Evolutionary conservation across 1,284 basidiomycete species (phyloP).

Genomic region (Heimioporus retisporus): DNA sequence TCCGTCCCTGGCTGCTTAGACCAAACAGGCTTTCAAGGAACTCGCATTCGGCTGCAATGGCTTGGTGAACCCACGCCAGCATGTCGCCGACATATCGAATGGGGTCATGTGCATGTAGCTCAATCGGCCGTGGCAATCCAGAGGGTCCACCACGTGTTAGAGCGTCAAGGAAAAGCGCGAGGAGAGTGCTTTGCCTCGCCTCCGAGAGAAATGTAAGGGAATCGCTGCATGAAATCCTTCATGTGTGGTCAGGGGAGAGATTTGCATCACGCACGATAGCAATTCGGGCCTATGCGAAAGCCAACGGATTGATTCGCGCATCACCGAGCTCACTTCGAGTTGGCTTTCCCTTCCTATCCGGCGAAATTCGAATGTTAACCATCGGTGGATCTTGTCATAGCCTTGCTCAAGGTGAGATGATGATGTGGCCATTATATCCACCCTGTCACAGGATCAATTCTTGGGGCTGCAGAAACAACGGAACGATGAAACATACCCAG

Average conservation of each 20-base stretch:
- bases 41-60: slow-evolving; percentile 95
- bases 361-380: slow-evolving; percentile 89
- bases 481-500: slow-evolving; percentile 67
- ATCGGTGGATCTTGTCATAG: slow-evolving; percentile 91
- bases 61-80: slow-evolving; percentile 99
- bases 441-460: slow-evolving; percentile 50
- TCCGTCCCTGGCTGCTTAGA: slow-evolving; percentile 59
- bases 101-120: slow-evolving; percentile 97
- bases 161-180: slow-evolving; percentile 87
- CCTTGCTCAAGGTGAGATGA: slow-evolving; percentile 88
- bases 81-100: slow-evolving; percentile 98
- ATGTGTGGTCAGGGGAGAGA: not conserved
- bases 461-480: not conserved
- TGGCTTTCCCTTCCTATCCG: slow-evolving; percentile 82
- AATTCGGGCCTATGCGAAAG: slow-evolving; percentile 82
- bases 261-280: slow-evolving; percentile 67
- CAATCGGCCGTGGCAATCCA: slow-evolving; percentile 93
- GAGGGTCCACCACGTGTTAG: slow-evolving; percentile 92
- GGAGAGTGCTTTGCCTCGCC: slow-evolving; percentile 84
- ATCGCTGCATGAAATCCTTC: slow-evolving; percentile 61
- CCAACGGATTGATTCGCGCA: slow-evolving; percentile 82
- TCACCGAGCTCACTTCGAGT: slow-evolving; percentile 79
- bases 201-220: slow-evolving; percentile 82
- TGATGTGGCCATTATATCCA: slow-evolving; percentile 91
- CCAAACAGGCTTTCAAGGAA: slow-evolving; percentile 90